Evolutionary conservation across 1,139 yeast species (phyloP), one percentile per base, ranked within the genome.

Genomic region (Suhomyces yuchorum): DNA sequence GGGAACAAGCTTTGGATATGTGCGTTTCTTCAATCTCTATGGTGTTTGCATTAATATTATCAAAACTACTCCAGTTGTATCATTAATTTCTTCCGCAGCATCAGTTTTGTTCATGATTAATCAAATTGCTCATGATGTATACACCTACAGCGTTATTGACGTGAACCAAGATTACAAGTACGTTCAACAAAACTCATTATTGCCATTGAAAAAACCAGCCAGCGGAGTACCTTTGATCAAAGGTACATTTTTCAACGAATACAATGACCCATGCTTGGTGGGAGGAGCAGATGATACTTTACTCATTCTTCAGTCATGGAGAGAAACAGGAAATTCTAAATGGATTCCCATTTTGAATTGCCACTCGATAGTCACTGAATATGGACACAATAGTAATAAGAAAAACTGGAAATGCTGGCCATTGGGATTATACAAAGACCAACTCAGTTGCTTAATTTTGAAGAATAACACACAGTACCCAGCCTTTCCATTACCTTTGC

Each of bases 271-370:
- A 1, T 88, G 95, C 55, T 66, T 92, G 17, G 88, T 85, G 47
- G 91, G 92, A 11, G 82, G 85, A 11, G 57, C 55, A 19, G 91
- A 86, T 55, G 91, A 91, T 51, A 78, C 85, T 3, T 71, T 93
- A 40, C 66, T 87, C 34, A 80, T 87, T 0, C 71, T 93, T 37
- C 76, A 85, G 22, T 81, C 84, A 54, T 92, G 98, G 97, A 76
- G 97, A 59, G 80, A 78, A 34, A 72, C 87, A 1, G 69, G 79
- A 42, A 95, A 91, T 63, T 84, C 96, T 3, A 77, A 83, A 56
- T 93, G 98, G 97, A 75, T 89, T 9, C 98, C 98, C 1, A 61
- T 92, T n/a, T 70, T 92, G 49, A 88, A 89, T 61, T 77, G 90
- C 22, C 71, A 70, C 19, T 77, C 77, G 34, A 82, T 81, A 2